Evolutionary conservation across 768 basidiomycete species (phyloP), one percentile per base, ranked within the genome.

Genomic region (Xanthoconium purpureum): DNA sequence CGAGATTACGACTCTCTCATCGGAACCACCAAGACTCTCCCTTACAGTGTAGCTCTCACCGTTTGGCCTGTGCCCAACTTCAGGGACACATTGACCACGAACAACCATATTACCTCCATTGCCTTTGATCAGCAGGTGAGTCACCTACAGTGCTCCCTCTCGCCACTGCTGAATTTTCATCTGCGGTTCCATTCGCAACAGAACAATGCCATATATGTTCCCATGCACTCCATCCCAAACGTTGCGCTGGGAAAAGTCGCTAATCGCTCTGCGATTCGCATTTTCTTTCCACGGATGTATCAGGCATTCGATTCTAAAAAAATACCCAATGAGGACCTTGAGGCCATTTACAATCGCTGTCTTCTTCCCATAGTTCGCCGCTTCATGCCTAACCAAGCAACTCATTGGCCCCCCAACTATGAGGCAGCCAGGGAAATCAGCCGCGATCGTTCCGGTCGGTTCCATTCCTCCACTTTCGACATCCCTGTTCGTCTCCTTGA

Each of bases 201-300:
- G 35, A n/a, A 37, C 9, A 24, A 32, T 33, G 8, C 44, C 0
- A 10, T 37, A 0, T 0, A 46, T 2, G 46, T 57, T 1, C 36
- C 47, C 1, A 62, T 62, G 59, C 37, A 61, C 5, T 4, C 30
- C 0, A 54, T 62, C 0, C 59, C 50, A 0, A 62, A 60, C 4
- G 0, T 56, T 2, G 13, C 46, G 0, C 14, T 62, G 0, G 59
- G 49, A 0, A 60, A 60, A 18, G 49, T 62, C 0, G 33, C 52
- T 0, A 56, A 44, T 9, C n/a, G 37, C 0, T 48, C 40, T 0
- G 12, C 17, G 0, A 8, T 57, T 1, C 18, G 29, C 0, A 38
- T 62, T 0, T 62, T 60, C 15, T 48, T 60, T 2, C 58, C 57
- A 15, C 12, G 32, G 0, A 46, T 52, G 30, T 48, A 28, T n/a